Percentiles rank a stretch among this genome's conserved stretches.
phyloP scores from a whole-genome alignment of 768 basidiomycete genomes.

The Trichaptum fuscoviolaceum region DNA sequence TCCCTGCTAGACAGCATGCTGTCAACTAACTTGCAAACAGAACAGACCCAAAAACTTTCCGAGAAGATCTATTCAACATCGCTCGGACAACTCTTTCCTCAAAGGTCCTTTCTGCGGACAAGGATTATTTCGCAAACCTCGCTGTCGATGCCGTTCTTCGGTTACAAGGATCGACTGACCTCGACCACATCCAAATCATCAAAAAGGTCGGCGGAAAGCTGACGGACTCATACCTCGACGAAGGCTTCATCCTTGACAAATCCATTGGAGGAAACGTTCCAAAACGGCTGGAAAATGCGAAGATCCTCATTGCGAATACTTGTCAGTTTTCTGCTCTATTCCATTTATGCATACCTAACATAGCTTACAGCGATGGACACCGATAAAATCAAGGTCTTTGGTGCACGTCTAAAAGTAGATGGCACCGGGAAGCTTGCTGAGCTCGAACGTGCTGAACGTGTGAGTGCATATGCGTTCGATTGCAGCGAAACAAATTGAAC shows the following conservation, averaged over 20 bases:
- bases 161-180: conserved; percentile 88
- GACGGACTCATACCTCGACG: conserved; percentile 96
- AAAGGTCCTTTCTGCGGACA: conserved; percentile 95
- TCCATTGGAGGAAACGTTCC: conserved; percentile 91
- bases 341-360: background rate
- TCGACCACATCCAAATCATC: conserved; percentile 98
- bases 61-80: conserved; percentile 92
- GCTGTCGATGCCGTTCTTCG: conserved; percentile 96
- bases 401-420: conserved; percentile 93
- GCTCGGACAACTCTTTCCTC: conserved; percentile 93
- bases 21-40: conserved; percentile 31
- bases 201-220: conserved; percentile 99
- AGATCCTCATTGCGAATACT: conserved; percentile 97
- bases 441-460: conserved; percentile 92
- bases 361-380: conserved; percentile 89
- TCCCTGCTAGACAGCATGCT: background rate
- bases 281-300: conserved; percentile 90
- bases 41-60: conserved; percentile 68
- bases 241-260: conserved; percentile 99
- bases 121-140: conserved; percentile 96
- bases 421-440: conserved; percentile 96
- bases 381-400: conserved; percentile 99
- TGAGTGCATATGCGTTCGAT: conserved; percentile 26
- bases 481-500: conserved; percentile 4
- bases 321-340: conserved; percentile 45